phyloP scores from a whole-genome alignment of 23 red algal genomes.

The Rhodosorus marinus region DNA sequence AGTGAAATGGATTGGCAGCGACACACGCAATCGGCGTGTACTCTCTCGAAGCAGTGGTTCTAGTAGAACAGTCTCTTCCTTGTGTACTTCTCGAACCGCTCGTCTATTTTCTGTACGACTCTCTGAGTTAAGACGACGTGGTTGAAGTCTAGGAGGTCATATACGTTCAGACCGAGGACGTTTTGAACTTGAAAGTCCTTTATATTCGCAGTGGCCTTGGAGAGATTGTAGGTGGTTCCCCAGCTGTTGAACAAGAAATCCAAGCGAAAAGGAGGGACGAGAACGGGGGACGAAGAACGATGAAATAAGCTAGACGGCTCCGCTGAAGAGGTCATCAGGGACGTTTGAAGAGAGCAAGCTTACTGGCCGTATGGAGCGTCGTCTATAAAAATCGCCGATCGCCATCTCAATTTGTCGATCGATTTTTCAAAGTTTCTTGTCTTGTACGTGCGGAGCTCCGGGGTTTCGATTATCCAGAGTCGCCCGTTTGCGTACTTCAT shows the following conservation, averaged over 20 bases:
- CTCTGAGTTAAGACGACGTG: constrained; percentile 42
- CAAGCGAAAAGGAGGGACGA: no score
- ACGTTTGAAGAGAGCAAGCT: constrained; percentile 5
- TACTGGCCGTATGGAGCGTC: constrained; percentile 14
- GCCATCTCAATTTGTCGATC: constrained; percentile 22
- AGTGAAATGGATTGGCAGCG: no score
- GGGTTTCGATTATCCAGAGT: constrained; percentile 55
- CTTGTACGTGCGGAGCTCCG: constrained; percentile 8
- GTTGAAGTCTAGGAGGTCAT: constrained; percentile 59
- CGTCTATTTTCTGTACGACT: constrained; percentile 23
- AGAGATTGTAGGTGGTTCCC: constrained; percentile 1
- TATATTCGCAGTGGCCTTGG: constrained; percentile 21
- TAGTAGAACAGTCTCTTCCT: no score
- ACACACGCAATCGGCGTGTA: no score
- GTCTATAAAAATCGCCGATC: constrained; percentile 45
- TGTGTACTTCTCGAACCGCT: constrained; percentile 28
- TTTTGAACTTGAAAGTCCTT: constrained; percentile 22
- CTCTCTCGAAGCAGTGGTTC: no score
- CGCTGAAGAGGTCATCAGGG: not conserved
- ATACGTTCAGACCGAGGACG: constrained; percentile 46
- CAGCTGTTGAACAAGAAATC: no score
- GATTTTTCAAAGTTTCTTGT: constrained; percentile 13
- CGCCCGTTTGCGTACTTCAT: constrained; percentile 29
- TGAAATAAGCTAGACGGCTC: not conserved
- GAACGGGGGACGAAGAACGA: not conserved